These are phyloP conservation scores for Didymella exigua DNA, from an alignment of 2,329 filamentous ascomycete genomes.

Conservation along the genomic window DNA sequence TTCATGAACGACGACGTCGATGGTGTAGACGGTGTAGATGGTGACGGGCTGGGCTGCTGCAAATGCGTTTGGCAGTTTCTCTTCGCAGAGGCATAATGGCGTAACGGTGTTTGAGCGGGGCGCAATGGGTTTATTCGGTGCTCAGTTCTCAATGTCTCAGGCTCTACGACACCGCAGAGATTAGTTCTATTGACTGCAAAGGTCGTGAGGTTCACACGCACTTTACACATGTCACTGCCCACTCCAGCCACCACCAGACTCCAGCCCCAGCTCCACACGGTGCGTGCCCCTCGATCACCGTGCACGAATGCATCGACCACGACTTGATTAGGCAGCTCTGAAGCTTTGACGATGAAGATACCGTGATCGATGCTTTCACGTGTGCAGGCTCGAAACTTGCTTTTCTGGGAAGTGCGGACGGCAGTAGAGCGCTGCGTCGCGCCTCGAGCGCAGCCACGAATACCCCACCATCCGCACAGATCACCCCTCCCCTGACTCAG, in stretches of 20 bases:
- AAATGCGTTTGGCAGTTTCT: background rate
- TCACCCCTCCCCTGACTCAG: constrained; percentile 34
- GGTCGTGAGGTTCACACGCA: background rate
- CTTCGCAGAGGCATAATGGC: constrained; percentile 23
- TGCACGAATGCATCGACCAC: constrained; percentile 31
- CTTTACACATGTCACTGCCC: no score
- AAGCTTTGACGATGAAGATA: constrained; percentile 41
- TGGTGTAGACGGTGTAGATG: constrained; percentile 31
- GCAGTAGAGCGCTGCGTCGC: constrained; percentile 11
- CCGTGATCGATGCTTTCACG: constrained; percentile 37
- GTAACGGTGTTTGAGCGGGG: constrained; percentile 37
- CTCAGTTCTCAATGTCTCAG: constrained; percentile 10
- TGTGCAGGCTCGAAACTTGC: constrained; percentile 24
- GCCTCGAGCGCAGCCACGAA: constrained; percentile 19
- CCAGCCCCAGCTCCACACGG: constrained; percentile 8
- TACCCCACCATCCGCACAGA: constrained; percentile 30
- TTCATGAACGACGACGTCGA: background rate
- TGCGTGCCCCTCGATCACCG: constrained; percentile 20
- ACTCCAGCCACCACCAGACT: background rate
- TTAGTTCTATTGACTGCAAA: constrained; percentile 10
- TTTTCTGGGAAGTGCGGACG: constrained; percentile 30
- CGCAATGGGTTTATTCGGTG: constrained; percentile 27
- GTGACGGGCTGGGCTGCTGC: background rate
- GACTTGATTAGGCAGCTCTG: constrained; percentile 42
- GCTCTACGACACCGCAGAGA: background rate